A percentile compares a stretch with the other conserved stretches of the same genome.
Evolutionary conservation across 2,329 filamentous ascomycete genomes (phyloP).

Genomic region (Claviceps sp.): DNA sequence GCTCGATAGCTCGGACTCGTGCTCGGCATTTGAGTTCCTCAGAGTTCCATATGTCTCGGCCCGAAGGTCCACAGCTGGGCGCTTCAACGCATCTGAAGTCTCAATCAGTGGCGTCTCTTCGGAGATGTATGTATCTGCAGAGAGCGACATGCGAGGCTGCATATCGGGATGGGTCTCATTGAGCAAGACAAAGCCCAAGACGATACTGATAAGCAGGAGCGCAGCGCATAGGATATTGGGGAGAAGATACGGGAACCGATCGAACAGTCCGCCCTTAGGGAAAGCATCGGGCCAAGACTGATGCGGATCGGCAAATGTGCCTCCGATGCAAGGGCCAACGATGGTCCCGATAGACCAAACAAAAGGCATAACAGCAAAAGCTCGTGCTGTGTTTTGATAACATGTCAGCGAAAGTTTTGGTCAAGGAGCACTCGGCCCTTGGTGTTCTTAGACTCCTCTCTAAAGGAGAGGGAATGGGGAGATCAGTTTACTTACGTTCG

Average conservation of each 20-base stretch:
- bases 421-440: background rate
- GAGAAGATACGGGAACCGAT: slow-evolving; percentile 70
- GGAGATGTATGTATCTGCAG: slow-evolving; percentile 36
- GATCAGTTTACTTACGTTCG: slow-evolving; percentile 51
- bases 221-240: slow-evolving; percentile 76
- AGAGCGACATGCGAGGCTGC: slow-evolving; percentile 38
- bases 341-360: slow-evolving; percentile 88
- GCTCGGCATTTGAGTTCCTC: slow-evolving; percentile 29
- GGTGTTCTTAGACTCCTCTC: no score
- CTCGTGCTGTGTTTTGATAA: slow-evolving; percentile 43
- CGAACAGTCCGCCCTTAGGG: slow-evolving; percentile 55
- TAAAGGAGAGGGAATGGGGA: background rate
- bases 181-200: slow-evolving; percentile 67
- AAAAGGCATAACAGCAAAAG: slow-evolving; percentile 87
- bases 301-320: slow-evolving; percentile 69
- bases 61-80: slow-evolving; percentile 58
- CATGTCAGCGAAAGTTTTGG: slow-evolving; percentile 8
- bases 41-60: slow-evolving; percentile 74
- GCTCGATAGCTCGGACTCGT: slow-evolving; percentile 24
- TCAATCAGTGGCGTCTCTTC: slow-evolving; percentile 64
- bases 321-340: slow-evolving; percentile 76
- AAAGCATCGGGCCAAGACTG: slow-evolving; percentile 61
- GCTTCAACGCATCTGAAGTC: slow-evolving; percentile 60
- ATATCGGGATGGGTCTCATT: slow-evolving; percentile 84
- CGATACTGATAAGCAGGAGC: slow-evolving; percentile 64